These are phyloP conservation scores for Amesomyces nigricolor DNA, from an alignment of 2,329 filamentous ascomycete genomes.

Conservation along the genomic window DNA sequence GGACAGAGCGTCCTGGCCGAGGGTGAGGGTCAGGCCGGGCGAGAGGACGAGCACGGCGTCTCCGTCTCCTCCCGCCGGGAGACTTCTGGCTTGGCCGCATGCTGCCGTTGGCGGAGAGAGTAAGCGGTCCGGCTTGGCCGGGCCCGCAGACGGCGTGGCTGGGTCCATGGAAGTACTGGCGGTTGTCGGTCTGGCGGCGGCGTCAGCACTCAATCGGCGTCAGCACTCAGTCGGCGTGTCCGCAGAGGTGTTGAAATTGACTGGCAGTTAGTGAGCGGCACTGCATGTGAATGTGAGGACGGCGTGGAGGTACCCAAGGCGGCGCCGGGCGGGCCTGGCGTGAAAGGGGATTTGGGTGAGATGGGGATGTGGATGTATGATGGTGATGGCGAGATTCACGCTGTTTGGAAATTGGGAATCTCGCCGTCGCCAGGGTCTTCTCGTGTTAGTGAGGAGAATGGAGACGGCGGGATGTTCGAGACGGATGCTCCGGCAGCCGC, in stretches of 20 bases:
- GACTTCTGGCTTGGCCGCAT: not conserved
- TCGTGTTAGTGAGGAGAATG: not conserved
- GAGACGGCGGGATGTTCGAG: not conserved
- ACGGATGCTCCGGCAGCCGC: slow-evolving; percentile 10
- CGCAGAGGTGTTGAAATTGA: slow-evolving; percentile 5
- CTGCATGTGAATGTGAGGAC: too few relatives aligned
- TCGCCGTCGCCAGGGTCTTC: not conserved
- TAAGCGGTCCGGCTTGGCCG: not conserved
- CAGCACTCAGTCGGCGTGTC: not conserved
- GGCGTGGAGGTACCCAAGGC: not conserved
- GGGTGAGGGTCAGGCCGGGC: slow-evolving; percentile 20
- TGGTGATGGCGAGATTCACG: not conserved
- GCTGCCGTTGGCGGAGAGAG: not conserved
- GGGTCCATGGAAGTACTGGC: slow-evolving; percentile 1
- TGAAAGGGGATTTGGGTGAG: too few relatives aligned
- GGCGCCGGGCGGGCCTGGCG: not conserved
- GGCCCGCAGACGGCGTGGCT: slow-evolving; percentile 2
- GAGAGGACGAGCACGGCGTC: slow-evolving; percentile 20
- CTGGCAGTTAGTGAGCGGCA: not conserved
- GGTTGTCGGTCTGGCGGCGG: not conserved
- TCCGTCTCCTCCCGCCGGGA: not conserved
- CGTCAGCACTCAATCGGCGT: not conserved
- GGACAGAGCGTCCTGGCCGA: slow-evolving; percentile 20
- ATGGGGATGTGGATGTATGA: not conserved
- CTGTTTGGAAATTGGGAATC: not conserved